Evolutionary conservation across 2,329 filamentous ascomycete species (phyloP).

Genomic region (Colletotrichum kahawae): DNA sequence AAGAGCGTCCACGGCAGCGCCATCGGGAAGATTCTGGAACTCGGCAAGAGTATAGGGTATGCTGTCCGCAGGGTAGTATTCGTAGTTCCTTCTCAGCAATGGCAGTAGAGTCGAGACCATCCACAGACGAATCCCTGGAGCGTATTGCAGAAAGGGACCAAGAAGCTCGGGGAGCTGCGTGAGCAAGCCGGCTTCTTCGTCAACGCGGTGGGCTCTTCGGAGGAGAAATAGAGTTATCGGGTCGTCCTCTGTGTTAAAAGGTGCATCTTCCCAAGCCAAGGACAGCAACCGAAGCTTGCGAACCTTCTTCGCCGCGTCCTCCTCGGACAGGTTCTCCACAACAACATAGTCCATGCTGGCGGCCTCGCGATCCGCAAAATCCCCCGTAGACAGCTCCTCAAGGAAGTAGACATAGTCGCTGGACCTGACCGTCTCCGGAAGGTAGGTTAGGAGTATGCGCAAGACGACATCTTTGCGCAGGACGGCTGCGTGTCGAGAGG

Average conservation of each 20-base stretch:
- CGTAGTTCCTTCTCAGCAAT: conserved; percentile 69
- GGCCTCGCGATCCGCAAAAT: conserved; percentile 44
- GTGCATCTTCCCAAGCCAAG: conserved; percentile 55
- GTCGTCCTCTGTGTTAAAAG: conserved; percentile 56
- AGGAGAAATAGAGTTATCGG: conserved; percentile 68
- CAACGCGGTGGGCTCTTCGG: conserved; percentile 70
- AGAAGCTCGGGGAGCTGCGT: conserved; percentile 71
- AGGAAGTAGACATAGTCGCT: conserved; percentile 67
- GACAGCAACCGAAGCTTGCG: conserved; percentile 67
- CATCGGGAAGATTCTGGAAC: conserved; percentile 67
- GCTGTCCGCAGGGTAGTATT: conserved; percentile 66
- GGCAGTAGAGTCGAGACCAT: conserved; percentile 73
- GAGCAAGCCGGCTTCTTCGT: conserved; percentile 74
- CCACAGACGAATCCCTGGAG: conserved; percentile 69
- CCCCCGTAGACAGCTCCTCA: conserved; percentile 56
- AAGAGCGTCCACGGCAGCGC: conserved; percentile 63
- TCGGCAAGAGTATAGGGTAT: conserved; percentile 60
- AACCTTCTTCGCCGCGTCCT: conserved; percentile 67
- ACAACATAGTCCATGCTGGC: conserved; percentile 58
- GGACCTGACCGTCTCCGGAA: conserved; percentile 74
- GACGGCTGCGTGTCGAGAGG: conserved; percentile 58
- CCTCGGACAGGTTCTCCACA: conserved; percentile 64
- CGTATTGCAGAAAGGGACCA: conserved; percentile 68
- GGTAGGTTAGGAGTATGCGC: conserved; percentile 75
- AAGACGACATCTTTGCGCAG: conserved; percentile 70